Percentiles rank a stretch among this genome's conserved stretches.
These are phyloP conservation scores for Penicillium nucicola DNA, from an alignment of 495 filamentous ascomycete species.

Conservation along the genomic window DNA sequence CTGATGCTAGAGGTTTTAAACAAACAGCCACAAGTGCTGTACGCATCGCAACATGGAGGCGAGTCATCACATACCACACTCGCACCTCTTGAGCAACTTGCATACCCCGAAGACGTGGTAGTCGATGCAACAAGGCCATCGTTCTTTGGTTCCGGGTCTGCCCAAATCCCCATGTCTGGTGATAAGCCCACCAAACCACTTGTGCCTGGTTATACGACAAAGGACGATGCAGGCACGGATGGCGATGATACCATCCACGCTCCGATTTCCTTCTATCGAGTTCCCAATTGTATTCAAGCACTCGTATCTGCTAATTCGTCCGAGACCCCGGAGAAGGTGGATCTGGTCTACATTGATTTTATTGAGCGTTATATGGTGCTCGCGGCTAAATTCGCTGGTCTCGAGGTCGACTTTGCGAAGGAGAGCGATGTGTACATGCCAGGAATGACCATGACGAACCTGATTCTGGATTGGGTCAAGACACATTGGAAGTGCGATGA, in stretches of 20 bases:
- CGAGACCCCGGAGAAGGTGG: conserved; percentile 61
- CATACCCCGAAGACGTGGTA: conserved; percentile 9
- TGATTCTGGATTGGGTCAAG: conserved; percentile 76
- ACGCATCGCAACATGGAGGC: conserved; percentile 11
- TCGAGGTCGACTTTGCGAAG: conserved; percentile 51
- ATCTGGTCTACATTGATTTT: conserved; percentile 89
- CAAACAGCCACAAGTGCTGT: conserved; percentile 57
- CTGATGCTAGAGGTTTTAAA: conserved; percentile 73
- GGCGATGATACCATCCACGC: conserved; percentile 90
- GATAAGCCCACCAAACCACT: conserved; percentile 30
- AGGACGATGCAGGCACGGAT: conserved; percentile 77
- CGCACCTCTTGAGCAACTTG: conserved; percentile 38
- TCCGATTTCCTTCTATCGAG: conserved; percentile 65
- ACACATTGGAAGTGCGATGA: conserved; percentile 64
- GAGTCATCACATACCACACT: conserved; percentile 20
- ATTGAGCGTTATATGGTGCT: conserved; percentile 74
- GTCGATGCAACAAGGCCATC: background rate
- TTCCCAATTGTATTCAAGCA: conserved; percentile 80
- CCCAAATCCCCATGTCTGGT: conserved; percentile 27
- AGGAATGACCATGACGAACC: conserved; percentile 63
- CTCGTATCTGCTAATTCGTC: conserved; percentile 51
- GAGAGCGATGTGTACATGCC: conserved; percentile 63
- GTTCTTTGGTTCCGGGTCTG: background rate
- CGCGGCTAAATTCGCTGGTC: conserved; percentile 65
- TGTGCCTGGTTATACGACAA: conserved; percentile 82